Base-by-base conservation (phyloP, 495 filamentous ascomycete species). In the Beverwykella pulmonaria region DNA sequence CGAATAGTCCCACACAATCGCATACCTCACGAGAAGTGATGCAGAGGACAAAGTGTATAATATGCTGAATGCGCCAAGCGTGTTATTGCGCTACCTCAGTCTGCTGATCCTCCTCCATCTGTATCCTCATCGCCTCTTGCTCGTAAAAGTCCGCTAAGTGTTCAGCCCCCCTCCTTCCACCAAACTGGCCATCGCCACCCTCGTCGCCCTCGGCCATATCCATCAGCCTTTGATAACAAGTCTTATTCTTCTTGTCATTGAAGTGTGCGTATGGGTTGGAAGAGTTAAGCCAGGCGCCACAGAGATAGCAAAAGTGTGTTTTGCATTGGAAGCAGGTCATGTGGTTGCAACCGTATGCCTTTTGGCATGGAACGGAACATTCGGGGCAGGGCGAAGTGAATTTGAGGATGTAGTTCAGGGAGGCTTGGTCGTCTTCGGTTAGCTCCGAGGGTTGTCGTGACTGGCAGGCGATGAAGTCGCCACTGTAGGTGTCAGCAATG, bases 241-340 rank as follows among this genome's bases (percentile, higher is more conserved):
- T 68, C 26, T 80, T 89, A 0, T 82, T 79, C 41, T 73, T 69
- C 1, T 34, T 23, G 23, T 85, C 84, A 71, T 96, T 97, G 79
- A 92, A 98, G 74, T 98, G 94, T 50, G 80, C 75, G 68, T 97
- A 98, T 10, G 94, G 93, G 65, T 97, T 93, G 19, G 75, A 79
- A 1, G 88, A 83, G 20, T 85, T 79, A n/a, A 98, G 82, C 89
- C 92, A 98, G 14, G 86, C 82, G 0, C 89, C 89, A 75, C 94
- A 98, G 6, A 98, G 87, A 72, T 98, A 98, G 77, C 94, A 98
- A 72, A 97, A 98, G 75, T 98, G 94, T 1, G 91, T 88, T 47
- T 86, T 80, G 79, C 94, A 98, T 59, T 89, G 87, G 76, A 89
- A 92, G 75, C 94, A 98, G 17, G 87, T 88, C 94, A 98, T 98